phyloP scores from a whole-genome alignment of 2,329 filamentous ascomycete genomes.

The Scedosporium minutisporum region DNA sequence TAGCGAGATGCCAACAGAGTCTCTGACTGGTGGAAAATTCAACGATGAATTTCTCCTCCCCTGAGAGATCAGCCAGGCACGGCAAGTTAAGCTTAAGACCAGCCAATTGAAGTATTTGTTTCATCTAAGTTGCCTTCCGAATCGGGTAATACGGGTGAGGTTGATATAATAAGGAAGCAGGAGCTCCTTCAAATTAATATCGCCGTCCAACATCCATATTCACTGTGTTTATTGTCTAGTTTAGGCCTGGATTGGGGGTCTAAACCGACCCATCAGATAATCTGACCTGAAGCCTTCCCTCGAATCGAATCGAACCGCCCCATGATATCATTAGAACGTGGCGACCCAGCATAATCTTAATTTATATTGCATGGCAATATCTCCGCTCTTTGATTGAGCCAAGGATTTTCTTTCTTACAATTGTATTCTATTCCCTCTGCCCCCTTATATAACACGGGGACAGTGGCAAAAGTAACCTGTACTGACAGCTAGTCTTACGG shows the following conservation, averaged over 20 bases:
- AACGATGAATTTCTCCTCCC: background rate
- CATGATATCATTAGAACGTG: too few species aligned
- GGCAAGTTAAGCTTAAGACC: background rate
- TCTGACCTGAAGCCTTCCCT: background rate
- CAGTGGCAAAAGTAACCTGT: too few species aligned
- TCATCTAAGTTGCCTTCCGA: background rate
- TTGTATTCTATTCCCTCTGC: too few species aligned
- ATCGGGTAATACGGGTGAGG: background rate
- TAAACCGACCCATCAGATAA: background rate
- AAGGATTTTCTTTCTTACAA: too few species aligned
- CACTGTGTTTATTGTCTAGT: background rate
- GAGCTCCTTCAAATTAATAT: background rate
- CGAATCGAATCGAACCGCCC: background rate
- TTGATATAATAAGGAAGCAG: background rate
- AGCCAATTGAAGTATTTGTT: background rate
- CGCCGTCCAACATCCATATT: background rate
- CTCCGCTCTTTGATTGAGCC: too few species aligned
- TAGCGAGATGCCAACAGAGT: background rate
- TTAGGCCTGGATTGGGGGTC: background rate
- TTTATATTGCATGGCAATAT: too few species aligned
- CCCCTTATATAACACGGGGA: too few species aligned
- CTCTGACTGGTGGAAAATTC: background rate
- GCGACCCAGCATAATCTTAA: too few species aligned
- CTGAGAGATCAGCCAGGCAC: background rate
- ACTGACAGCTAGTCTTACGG: too few species aligned